phyloP scores from a whole-genome alignment of 2,329 filamentous ascomycete genomes.

The Aaosphaeria pasadenensis region DNA sequence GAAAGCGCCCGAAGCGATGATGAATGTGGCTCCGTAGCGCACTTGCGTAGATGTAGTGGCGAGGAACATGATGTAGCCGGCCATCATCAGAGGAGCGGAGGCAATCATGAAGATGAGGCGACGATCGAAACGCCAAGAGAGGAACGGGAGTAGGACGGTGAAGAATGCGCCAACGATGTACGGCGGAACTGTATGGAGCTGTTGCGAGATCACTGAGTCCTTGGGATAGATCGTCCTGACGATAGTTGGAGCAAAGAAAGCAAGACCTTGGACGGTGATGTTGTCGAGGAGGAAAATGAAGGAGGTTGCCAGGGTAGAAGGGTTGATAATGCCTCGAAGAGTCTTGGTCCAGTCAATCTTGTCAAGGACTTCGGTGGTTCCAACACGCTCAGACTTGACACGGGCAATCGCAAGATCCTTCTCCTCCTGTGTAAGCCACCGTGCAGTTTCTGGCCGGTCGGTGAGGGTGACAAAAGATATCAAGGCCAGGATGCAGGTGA shows the following conservation, averaged over 20 bases:
- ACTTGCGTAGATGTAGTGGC: conserved; percentile 49
- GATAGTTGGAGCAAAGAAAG: conserved; percentile 70
- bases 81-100: conserved; percentile 62
- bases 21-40: conserved; percentile 68
- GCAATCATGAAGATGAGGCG: conserved; percentile 61
- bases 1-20: conserved; percentile 65
- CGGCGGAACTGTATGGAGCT: conserved; percentile 68
- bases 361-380: conserved; percentile 61
- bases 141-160: conserved; percentile 58
- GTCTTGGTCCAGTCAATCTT: conserved; percentile 59
- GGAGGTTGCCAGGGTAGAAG: conserved; percentile 56
- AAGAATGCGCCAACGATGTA: conserved; percentile 69
- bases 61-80: conserved; percentile 70
- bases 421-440: conserved; percentile 64
- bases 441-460: conserved; percentile 65
- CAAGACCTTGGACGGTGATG: conserved; percentile 68
- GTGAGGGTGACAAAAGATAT: conserved; percentile 64
- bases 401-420: conserved; percentile 65
- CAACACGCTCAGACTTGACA: conserved; percentile 66
- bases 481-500: conserved; percentile 57
- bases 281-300: conserved; percentile 65
- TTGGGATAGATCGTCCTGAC: conserved; percentile 65
- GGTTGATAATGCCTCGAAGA: conserved; percentile 61
- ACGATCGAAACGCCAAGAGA: conserved; percentile 60
- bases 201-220: conserved; percentile 58